Conservation (phyloP, 192 early-diverging fungal genomes). For the Pilaira anomala region DNA sequence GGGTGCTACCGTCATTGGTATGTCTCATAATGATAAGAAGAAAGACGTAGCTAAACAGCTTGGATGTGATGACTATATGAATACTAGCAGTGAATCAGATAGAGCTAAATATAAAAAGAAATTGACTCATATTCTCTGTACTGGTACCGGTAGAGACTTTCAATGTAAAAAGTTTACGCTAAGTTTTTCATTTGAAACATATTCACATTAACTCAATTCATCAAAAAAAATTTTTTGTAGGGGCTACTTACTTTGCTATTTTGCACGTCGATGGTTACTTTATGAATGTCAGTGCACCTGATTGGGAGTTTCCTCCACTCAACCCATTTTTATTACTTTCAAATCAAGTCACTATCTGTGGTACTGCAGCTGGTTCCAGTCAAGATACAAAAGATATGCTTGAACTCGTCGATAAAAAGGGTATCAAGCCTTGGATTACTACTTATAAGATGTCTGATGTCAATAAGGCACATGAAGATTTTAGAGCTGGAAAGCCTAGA, state of each 20-base stretch:
- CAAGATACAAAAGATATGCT: constrained; percentile 54
- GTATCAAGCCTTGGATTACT: constrained; percentile 55
- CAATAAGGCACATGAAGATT: constrained; percentile 58
- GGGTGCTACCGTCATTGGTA: constrained; percentile 51
- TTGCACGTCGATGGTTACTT: constrained; percentile 47
- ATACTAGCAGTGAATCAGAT: constrained; percentile 8
- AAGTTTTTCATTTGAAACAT: neutral
- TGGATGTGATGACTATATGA: constrained; percentile 43
- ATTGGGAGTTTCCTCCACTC: constrained; percentile 21
- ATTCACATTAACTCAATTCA: neutral
- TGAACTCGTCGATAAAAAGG: constrained; percentile 53
- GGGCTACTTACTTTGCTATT: constrained; percentile 9
- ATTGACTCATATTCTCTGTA: constrained; percentile 32
- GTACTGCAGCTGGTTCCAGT: constrained; percentile 56
- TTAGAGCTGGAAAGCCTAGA: constrained; percentile 59
- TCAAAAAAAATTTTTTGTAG: neutral
- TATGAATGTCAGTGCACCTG: constrained; percentile 62
- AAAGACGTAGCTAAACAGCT: constrained; percentile 53
- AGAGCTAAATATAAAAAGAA: constrained; percentile 1
- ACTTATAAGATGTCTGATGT: constrained; percentile 55
- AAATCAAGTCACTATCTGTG: constrained; percentile 41
- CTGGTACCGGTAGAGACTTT: constrained; percentile 12
- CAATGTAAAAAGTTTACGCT: constrained; percentile 9
- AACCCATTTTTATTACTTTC: constrained; percentile 1
- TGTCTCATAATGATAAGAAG: constrained; percentile 58